These are phyloP conservation scores for Aureobasidium sp. DNA, from an alignment of 2,329 filamentous ascomycete genomes.

Conservation along the genomic window DNA sequence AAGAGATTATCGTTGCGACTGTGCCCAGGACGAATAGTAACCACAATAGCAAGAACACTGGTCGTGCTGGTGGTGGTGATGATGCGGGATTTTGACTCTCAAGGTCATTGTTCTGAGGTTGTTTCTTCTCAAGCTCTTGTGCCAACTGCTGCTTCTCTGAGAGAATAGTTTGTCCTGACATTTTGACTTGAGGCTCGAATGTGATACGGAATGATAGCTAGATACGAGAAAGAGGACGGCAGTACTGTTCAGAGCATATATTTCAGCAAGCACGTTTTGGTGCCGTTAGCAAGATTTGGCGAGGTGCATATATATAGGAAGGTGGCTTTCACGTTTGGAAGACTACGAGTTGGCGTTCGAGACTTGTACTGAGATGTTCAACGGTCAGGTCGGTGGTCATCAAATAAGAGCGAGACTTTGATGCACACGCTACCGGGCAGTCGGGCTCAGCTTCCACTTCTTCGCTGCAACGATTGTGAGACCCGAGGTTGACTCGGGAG, in stretches of 20 bases:
- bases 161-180: conserved; percentile 1
- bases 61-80: neutral
- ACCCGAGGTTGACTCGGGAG: neutral
- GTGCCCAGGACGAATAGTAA: conserved; percentile 6
- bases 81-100: neutral
- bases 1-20: conserved; percentile 1
- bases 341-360: neutral
- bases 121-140: neutral
- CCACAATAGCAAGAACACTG: conserved; percentile 1
- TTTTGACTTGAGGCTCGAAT: neutral
- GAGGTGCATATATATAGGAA: conserved; percentile 6
- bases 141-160: conserved; percentile 3
- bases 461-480: neutral
- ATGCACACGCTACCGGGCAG: conserved; percentile 4
- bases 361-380: conserved; percentile 2
- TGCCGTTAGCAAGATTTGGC: neutral
- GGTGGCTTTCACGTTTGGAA: neutral
- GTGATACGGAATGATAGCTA: neutral
- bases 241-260: neutral
- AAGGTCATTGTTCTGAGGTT: neutral
- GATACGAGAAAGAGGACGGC: neutral
- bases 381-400: neutral
- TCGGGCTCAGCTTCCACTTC: conserved; percentile 7
- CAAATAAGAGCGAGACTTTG: conserved; percentile 5
- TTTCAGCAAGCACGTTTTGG: neutral